phyloP scores from a whole-genome alignment of 495 filamentous ascomycete species.

The Apodospora peruviana region DNA sequence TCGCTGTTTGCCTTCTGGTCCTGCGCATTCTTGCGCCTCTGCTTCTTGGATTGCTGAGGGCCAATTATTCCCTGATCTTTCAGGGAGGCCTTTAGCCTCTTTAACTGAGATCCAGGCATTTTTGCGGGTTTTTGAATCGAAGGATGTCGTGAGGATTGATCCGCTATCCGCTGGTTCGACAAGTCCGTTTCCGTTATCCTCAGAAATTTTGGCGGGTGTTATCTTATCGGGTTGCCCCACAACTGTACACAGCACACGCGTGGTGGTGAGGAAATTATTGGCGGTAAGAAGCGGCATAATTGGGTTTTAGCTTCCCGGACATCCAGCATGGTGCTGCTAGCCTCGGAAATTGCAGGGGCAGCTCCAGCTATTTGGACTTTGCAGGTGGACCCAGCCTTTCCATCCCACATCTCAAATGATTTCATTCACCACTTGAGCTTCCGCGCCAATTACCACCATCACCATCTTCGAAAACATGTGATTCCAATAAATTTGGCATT shows the following conservation, averaged over 20 bases:
- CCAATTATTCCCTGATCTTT: slow-evolving; percentile 81
- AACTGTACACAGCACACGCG: neutral
- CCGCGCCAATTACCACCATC: neutral
- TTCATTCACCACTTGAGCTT: too few relatives aligned
- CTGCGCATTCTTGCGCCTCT: slow-evolving; percentile 68
- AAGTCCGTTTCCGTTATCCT: neutral
- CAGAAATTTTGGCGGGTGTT: slow-evolving; percentile 20
- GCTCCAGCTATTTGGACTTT: too few relatives aligned
- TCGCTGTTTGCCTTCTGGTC: slow-evolving; percentile 55
- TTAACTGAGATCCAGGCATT: slow-evolving; percentile 95
- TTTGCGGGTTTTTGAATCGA: slow-evolving; percentile 7
- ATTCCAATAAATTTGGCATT: neutral
- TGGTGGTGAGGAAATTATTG: slow-evolving; percentile 14
- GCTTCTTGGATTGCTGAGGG: slow-evolving; percentile 86
- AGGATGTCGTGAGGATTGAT: neutral
- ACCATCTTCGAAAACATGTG: neutral
- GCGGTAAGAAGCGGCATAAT: slow-evolving; percentile 19
- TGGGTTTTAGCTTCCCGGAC: neutral
- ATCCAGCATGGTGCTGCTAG: too few relatives aligned
- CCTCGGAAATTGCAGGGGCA: too few relatives aligned
- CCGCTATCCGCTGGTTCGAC: neutral
- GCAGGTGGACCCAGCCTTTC: too few relatives aligned
- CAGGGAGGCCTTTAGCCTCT: slow-evolving; percentile 87
- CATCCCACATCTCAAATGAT: too few relatives aligned
- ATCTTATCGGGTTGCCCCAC: slow-evolving; percentile 29